A percentile compares a stretch with the other conserved stretches of the same genome.
These are phyloP conservation scores for Chlorella vulgaris DNA, from an alignment of 139 green algal species.

Conservation along the genomic window DNA sequence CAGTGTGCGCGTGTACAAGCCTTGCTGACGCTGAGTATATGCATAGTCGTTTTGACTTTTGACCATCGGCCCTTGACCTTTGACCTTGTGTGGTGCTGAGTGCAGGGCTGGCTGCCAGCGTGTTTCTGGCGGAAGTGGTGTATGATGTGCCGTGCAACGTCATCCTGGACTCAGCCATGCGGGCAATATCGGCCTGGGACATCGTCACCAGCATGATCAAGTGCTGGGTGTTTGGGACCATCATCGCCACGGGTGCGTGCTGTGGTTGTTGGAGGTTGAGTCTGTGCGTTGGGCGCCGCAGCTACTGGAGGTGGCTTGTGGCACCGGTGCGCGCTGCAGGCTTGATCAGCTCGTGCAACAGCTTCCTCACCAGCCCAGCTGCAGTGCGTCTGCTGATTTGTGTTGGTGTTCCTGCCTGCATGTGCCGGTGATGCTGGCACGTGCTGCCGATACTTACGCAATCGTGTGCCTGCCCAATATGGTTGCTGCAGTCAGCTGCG, in stretches of 20 bases:
- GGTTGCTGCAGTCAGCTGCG: conserved; percentile 80
- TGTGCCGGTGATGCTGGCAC: background rate
- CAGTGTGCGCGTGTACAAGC: no score
- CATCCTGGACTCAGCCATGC: conserved; percentile 91
- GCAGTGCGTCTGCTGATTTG: no score
- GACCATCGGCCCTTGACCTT: background rate
- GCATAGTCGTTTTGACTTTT: no score
- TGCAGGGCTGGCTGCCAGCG: conserved; percentile 85
- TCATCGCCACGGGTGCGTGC: conserved; percentile 28
- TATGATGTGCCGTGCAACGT: conserved; percentile 94
- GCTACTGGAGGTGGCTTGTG: background rate
- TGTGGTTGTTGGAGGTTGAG: background rate
- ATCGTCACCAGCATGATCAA: conserved; percentile 91
- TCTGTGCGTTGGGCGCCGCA: background rate
- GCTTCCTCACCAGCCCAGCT: no score
- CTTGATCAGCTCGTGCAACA: no score
- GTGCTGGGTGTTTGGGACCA: conserved; percentile 72
- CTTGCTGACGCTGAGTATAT: no score
- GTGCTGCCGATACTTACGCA: background rate
- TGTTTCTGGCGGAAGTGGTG: conserved; percentile 91
- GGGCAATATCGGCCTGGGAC: conserved; percentile 87
- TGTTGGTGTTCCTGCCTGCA: background rate
- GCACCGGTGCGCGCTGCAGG: no score
- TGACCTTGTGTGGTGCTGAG: background rate
- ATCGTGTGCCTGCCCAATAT: background rate